These are phyloP conservation scores for Chalciporus piperatus DNA, from an alignment of 768 basidiomycete species.

Conservation along the genomic window DNA sequence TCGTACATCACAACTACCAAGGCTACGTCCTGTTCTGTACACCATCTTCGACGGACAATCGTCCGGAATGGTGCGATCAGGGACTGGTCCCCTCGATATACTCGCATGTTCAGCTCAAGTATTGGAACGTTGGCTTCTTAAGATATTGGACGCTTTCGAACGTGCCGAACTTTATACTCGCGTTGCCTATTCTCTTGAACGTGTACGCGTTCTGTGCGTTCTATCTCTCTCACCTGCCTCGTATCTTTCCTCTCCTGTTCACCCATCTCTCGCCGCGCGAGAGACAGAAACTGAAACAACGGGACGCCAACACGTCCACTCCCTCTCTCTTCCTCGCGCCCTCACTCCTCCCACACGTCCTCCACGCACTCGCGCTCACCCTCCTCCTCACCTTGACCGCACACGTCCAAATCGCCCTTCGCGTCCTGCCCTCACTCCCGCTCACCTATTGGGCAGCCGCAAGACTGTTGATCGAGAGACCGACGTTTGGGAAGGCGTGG, in stretches of 20 bases:
- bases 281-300: not conserved
- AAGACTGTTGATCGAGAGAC: conserved; percentile 51
- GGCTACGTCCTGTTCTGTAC: conserved; percentile 71
- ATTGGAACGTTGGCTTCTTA: conserved; percentile 87
- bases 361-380: conserved; percentile 68
- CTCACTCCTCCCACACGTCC: conserved; percentile 62
- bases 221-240: conserved; percentile 18
- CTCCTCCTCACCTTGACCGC: conserved; percentile 70
- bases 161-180: conserved; percentile 84
- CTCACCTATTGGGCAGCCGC: conserved; percentile 86
- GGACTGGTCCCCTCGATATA: conserved; percentile 68
- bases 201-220: conserved; percentile 35
- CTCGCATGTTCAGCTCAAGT: conserved; percentile 72
- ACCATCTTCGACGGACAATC: conserved; percentile 5
- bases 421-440: conserved; percentile 74
- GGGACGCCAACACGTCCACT: not conserved
- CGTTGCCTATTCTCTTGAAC: conserved; percentile 62
- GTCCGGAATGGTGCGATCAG: conserved; percentile 61
- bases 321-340: conserved; percentile 37
- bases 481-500: conserved; percentile 57
- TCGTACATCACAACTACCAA: conserved; percentile 63
- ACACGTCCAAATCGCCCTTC: conserved; percentile 85
- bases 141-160: conserved; percentile 83
- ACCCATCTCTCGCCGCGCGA: not conserved
- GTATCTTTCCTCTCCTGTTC: conserved; percentile 1